Conservation (phyloP, 2,329 filamentous ascomycete genomes). For the Cadophora gregata region DNA sequence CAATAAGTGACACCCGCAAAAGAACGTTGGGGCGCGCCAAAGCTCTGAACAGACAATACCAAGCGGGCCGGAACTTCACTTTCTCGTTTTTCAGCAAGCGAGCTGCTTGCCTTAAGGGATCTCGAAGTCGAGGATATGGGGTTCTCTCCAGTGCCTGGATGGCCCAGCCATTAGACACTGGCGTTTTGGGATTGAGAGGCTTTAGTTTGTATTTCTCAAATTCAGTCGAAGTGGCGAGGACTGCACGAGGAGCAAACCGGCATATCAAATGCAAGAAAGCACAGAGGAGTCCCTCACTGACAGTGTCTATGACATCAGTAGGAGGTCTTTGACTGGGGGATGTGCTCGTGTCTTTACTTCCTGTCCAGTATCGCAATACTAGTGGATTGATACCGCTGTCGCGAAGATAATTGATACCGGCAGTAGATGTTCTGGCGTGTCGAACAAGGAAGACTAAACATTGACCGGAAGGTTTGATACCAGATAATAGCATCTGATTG, state of each 20-base stretch:
- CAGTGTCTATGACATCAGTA: conserved; percentile 34
- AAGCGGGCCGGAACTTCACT: conserved; percentile 45
- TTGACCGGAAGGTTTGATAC: conserved; percentile 54
- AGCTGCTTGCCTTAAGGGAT: conserved; percentile 29
- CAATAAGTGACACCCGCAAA: conserved; percentile 28
- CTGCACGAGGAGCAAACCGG: conserved; percentile 35
- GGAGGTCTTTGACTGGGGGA: conserved; percentile 4
- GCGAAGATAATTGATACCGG: conserved; percentile 56
- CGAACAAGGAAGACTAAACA: conserved; percentile 63
- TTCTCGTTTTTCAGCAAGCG: conserved; percentile 33
- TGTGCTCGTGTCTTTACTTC: conserved; percentile 18
- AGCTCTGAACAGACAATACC: conserved; percentile 50
- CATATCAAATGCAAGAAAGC: conserved; percentile 61
- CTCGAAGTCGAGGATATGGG: conserved; percentile 29
- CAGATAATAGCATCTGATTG: conserved; percentile 57
- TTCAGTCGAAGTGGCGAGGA: not conserved
- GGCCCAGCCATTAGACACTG: not conserved
- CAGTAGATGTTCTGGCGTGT: conserved; percentile 54
- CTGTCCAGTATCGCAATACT: conserved; percentile 29
- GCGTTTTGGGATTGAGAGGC: not conserved
- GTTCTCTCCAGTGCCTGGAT: conserved; percentile 13
- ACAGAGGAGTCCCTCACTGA: conserved; percentile 48
- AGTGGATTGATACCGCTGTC: conserved; percentile 47
- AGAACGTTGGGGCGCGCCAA: conserved; percentile 44
- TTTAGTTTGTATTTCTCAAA: not conserved